Percentiles rank a stretch among this genome's conserved stretches.
Evolutionary conservation across 1,284 basidiomycete genomes (phyloP).

Genomic region (Peniophora sp.): DNA sequence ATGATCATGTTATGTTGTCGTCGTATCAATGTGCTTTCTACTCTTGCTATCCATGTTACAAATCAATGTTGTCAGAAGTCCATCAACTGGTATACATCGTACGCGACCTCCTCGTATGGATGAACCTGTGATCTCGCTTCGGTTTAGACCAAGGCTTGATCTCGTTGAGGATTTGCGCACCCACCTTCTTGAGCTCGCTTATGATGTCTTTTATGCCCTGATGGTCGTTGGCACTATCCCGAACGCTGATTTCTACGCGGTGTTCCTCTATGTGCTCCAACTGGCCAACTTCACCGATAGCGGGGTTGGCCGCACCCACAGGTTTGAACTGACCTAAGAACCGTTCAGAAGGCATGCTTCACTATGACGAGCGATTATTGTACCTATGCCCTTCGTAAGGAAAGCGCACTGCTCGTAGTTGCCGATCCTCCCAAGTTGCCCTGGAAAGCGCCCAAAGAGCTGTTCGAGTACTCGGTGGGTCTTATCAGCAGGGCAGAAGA

Average conservation of each 20-base stretch:
- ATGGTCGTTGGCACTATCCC: conserved; percentile 23
- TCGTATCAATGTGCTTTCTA: not conserved
- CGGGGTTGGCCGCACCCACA: conserved; percentile 31
- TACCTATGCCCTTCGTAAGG: conserved; percentile 26
- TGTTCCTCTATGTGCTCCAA: conserved; percentile 45
- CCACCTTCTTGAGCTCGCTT: conserved; percentile 37
- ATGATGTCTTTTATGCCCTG: conserved; percentile 33
- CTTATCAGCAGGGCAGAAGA: conserved; percentile 34
- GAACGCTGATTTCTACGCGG: conserved; percentile 46
- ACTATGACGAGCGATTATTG: too few species aligned
- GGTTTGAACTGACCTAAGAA: conserved; percentile 42
- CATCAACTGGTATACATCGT: conserved; percentile 46
- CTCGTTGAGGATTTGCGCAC: conserved; percentile 9
- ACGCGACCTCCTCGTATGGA: conserved; percentile 52
- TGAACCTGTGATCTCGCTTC: conserved; percentile 30
- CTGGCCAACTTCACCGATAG: conserved; percentile 31
- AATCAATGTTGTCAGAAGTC: conserved; percentile 21
- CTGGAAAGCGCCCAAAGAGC: conserved; percentile 35
- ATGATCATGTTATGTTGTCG: not conserved
- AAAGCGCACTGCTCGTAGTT: conserved; percentile 48
- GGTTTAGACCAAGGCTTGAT: not conserved
- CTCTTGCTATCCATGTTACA: not conserved
- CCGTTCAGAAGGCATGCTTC: too few species aligned
- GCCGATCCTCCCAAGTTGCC: conserved; percentile 39
- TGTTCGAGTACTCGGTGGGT: conserved; percentile 34